Base-by-base conservation (phyloP, 306 rosid species). In the Cucurbita maxima region DNA sequence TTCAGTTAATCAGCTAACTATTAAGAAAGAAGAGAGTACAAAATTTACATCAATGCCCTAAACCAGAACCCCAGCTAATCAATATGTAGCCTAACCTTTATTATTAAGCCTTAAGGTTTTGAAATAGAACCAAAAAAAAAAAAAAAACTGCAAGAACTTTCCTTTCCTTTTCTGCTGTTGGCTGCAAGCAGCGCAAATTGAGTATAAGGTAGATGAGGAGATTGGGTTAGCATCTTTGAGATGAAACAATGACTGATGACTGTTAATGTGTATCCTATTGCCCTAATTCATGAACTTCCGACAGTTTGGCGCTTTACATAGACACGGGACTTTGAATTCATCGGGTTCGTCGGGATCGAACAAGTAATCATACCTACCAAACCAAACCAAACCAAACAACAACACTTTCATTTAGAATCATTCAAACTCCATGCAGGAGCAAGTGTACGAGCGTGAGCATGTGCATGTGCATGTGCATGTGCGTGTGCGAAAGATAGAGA, bases 281-380 rank as follows among this genome's bases (percentile, higher is more conserved):
- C 82, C 83, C 88, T 89, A 95, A 79, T 95, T 95, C 99, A 95
- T 95, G 92, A 91, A 95, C 84, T 91, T 88, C 74, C 97, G 78
- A 78, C 99, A 95, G 80, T 84, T 88, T 60, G 92, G 84, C 72
- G 99, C 96, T 88, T 91, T 95, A 88, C 99, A 95, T 61, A 91
- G 79, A 86, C 99, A 95, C 0, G 99, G 99, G 43, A 95, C 99
- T 87, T 95, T 95, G 84, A 82, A 82, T 82, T 95, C 99, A 14
- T 91, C 99, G 3, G 99, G 96, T 77, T 95, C 99, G 40, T 95
- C 89, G 3, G 99, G 96, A 88, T 95, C 99, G 74, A 95, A 95
- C 85, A 95, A 84, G 83, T 95, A 95, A 78, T 95, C 99, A 69
- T 95, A 95, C 84, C 99, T 95, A 89, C 79, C 71, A 78, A 4